Conservation (phyloP, 208 protist species). For the Trypanosoma brucei region DNA sequence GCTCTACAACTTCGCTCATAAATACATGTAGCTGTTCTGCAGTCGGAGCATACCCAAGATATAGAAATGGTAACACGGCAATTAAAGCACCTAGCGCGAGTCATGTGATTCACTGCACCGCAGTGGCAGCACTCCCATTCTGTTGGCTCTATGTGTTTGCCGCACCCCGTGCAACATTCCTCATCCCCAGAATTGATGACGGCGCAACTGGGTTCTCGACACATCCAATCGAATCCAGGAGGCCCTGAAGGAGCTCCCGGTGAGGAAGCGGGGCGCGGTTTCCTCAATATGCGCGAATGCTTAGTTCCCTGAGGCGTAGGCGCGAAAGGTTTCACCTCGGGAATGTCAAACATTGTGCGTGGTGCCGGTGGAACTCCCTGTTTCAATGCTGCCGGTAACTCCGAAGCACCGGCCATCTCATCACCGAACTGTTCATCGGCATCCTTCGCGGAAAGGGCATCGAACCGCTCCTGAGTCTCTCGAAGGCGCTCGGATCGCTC, state of each 20-base stretch:
- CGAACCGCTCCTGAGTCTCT: constrained; percentile 57
- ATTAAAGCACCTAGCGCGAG: constrained; percentile 71
- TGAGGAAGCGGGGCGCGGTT: constrained; percentile 17
- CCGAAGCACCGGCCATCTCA: constrained; percentile 35
- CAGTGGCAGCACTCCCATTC: constrained; percentile 84
- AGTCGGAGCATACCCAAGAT: constrained; percentile 62
- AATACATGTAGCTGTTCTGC: constrained; percentile 56
- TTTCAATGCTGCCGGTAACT: constrained; percentile 8
- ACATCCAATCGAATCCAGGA: constrained; percentile 88
- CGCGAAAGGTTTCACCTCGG: constrained; percentile 21
- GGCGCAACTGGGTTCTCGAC: constrained; percentile 47
- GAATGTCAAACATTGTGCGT: constrained; percentile 4
- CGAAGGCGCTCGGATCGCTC: constrained; percentile 31
- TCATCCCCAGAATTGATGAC: constrained; percentile 79
- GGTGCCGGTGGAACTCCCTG: background rate
- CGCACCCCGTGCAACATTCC: constrained; percentile 59
- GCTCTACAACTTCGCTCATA: constrained; percentile 70
- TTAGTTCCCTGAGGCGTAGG: constrained; percentile 13
- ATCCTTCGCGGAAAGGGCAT: constrained; percentile 48
- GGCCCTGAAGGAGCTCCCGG: constrained; percentile 31
- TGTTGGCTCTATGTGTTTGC: constrained; percentile 41
- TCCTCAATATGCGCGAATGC: constrained; percentile 20
- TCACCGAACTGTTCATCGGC: constrained; percentile 65
- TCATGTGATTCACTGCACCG: constrained; percentile 74
- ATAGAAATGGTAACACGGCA: constrained; percentile 63